These are phyloP conservation scores for Amylostereum areolatum DNA, from an alignment of 1,284 basidiomycete species.

Conservation along the genomic window DNA sequence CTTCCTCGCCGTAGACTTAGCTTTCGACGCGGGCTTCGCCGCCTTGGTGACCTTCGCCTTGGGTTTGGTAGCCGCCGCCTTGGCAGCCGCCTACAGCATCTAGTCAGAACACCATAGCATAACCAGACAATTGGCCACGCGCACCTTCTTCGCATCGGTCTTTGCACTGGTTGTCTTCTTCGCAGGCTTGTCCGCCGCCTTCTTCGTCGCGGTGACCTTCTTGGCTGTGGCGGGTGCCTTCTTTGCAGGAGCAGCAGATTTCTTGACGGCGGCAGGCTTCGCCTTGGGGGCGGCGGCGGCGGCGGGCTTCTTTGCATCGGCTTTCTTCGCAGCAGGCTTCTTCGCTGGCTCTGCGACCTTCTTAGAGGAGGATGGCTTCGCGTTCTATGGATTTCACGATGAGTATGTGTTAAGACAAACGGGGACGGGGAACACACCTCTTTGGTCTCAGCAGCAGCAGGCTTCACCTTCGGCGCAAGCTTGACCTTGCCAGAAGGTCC, in stretches of 20 bases:
- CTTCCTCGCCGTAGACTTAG: conserved; percentile 24
- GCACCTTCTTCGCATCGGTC: conserved; percentile 35
- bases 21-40: conserved; percentile 8
- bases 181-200: conserved; percentile 22
- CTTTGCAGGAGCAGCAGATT: conserved; percentile 19
- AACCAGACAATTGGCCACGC: conserved; percentile 1
- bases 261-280: conserved; percentile 24
- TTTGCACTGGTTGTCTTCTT: conserved; percentile 35
- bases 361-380: conserved; percentile 33
- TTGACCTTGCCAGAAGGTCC: conserved; percentile 72
- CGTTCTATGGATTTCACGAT: conserved; percentile 34
- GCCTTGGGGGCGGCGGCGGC: conserved; percentile 2
- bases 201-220: conserved; percentile 31
- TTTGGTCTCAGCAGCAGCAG: conserved; percentile 39
- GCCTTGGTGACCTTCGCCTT: conserved; percentile 34
- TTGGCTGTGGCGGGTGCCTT: conserved; percentile 22
- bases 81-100: conserved; percentile 20
- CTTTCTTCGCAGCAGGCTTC: conserved; percentile 15
- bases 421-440: conserved; percentile 40
- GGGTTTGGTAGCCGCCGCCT: conserved; percentile 22
- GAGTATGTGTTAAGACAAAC: neutral
- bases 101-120: neutral
- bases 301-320: conserved; percentile 21
- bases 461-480: conserved; percentile 44
- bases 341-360: conserved; percentile 15